Evolutionary conservation across 169 alveolate species (phyloP), one percentile per base, ranked within the genome.

Genomic region (Babesia microti): DNA sequence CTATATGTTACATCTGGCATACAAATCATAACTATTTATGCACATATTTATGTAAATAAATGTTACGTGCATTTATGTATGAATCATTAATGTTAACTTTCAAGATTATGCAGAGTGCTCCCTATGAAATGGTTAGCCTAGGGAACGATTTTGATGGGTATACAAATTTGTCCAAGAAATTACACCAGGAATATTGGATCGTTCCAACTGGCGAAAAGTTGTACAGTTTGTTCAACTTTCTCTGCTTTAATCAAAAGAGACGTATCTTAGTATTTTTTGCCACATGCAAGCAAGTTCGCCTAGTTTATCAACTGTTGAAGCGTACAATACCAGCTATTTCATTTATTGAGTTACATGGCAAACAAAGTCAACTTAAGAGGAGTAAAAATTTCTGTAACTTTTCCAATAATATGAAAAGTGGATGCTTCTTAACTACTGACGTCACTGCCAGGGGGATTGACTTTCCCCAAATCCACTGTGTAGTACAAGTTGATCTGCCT

Each of bases 401-500:
- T 14, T 68, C 76, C 9, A 70, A 68, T 4, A 65, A 65, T 14
- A 68, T 54, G 36, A 44, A 65, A 22, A 41, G 36, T 28, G 85
- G 85, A 12, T 65, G 79, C 34, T 54, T 87, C 28, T 70, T 87
- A 55, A 75, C 87, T 30, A 91, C 98, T 2, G 97, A 95, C 71
- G 72, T 93, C 11, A 97, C 98, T 3, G 83, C 97, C 12, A 78
- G 99, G 53, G 99, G 98, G 6, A 72, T 95, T 14, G 97, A 95
- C 80, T 92, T 93, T 75, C 98, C 99, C 3, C 58, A 74, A 17
- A 95, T 94, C 6, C 95, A 91, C 58, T 88, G 95, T 88, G 97
- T 95, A 5, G 76, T 95, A 27, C 93, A 92, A 73, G 76, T 87
- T 18, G 97, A 92, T 59, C 84, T 92, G 21, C 98, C 99, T 0